Conservation (phyloP, 768 basidiomycete genomes). For the Lactarius deliciosus region DNA sequence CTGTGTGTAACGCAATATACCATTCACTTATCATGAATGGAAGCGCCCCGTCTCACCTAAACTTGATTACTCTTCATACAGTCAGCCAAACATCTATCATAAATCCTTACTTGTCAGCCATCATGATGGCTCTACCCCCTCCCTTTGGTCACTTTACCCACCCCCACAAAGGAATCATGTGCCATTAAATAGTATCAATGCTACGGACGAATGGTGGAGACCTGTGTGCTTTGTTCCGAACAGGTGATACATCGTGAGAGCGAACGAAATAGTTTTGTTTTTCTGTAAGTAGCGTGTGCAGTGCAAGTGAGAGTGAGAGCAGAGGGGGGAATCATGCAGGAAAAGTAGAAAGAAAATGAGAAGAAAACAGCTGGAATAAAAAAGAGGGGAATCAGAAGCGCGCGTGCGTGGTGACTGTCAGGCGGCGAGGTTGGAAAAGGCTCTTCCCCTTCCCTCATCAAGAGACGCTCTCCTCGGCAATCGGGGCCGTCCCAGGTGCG, state of each 20-base stretch:
- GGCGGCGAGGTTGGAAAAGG: not conserved
- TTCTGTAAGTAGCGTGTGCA: not conserved
- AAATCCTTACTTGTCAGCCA: constrained; percentile 1
- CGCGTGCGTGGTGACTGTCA: not conserved
- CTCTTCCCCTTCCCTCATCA: constrained; percentile 6
- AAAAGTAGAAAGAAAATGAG: not conserved
- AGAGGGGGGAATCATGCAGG: not conserved
- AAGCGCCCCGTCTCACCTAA: constrained; percentile 19
- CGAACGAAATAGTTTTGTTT: not conserved
- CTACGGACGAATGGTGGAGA: not conserved
- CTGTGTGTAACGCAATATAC: constrained; percentile 15
- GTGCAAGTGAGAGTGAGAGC: not conserved
- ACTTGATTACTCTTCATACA: constrained; percentile 15
- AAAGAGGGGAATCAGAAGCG: not conserved
- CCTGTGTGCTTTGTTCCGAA: not conserved
- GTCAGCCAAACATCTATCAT: constrained; percentile 9
- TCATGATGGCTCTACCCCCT: not conserved
- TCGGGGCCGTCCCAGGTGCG: constrained; percentile 29
- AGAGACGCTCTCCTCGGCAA: constrained; percentile 30
- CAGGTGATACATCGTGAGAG: not conserved
- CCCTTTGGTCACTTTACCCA: not conserved
- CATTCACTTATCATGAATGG: constrained; percentile 26
- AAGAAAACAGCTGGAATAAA: not conserved
- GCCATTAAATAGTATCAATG: not conserved
- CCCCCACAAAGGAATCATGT: not conserved